A percentile compares a stretch with the other conserved stretches of the same genome.
These are phyloP conservation scores for Thyridium curvatum DNA, from an alignment of 2,329 filamentous ascomycete species.

Conservation along the genomic window DNA sequence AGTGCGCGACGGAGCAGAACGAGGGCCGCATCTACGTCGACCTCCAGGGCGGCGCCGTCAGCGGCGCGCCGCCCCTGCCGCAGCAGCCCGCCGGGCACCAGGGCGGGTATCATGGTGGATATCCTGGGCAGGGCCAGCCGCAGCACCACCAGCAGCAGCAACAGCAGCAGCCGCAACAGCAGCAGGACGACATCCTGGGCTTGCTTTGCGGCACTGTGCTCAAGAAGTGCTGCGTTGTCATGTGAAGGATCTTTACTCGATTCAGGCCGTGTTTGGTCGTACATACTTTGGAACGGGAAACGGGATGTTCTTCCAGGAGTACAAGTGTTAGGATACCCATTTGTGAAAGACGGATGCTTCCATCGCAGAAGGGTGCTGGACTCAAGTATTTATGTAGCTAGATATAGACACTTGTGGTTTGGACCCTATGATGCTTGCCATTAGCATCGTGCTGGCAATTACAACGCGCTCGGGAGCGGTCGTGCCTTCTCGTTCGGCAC, in stretches of 20 bases:
- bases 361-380: too few species aligned
- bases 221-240: conserved; percentile 66
- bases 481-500: too few species aligned
- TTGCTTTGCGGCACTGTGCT: conserved; percentile 34
- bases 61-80: conserved; percentile 32
- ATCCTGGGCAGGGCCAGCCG: conserved; percentile 19
- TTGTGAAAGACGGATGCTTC: too few species aligned
- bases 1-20: conserved; percentile 83
- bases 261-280: too few species aligned
- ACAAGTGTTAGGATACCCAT: too few species aligned
- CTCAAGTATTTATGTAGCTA: too few species aligned
- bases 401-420: too few species aligned
- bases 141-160: conserved; percentile 25
- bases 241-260: conserved; percentile 41
- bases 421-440: too few species aligned
- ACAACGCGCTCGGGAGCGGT: too few species aligned
- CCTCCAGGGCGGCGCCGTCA: conserved; percentile 64
- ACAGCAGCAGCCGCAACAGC: conserved; percentile 23
- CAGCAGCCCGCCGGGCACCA: conserved; percentile 35
- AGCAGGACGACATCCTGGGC: conserved; percentile 50
- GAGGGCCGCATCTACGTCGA: conserved; percentile 86
- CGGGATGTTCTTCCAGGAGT: too few species aligned
- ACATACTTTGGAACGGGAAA: too few species aligned
- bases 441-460: too few species aligned
- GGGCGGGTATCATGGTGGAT: conserved; percentile 15